These are phyloP conservation scores for Narthecium ossifragum DNA, from an alignment of 106 monocot species.

Conservation along the genomic window DNA sequence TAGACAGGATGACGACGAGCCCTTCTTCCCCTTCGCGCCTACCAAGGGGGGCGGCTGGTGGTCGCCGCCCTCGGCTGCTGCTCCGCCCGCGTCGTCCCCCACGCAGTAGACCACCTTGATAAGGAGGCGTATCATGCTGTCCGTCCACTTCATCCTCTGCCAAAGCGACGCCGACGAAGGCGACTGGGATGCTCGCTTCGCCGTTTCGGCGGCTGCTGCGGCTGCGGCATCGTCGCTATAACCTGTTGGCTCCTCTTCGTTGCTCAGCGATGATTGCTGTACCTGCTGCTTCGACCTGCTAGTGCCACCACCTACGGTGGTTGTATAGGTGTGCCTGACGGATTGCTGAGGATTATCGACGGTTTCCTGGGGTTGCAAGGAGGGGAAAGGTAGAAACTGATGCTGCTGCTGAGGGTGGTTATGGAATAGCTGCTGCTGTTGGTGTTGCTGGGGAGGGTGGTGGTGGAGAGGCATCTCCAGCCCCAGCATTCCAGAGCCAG, in stretches of 20 bases:
- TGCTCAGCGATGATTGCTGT: slow-evolving; percentile 18
- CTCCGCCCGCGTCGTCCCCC: slow-evolving; percentile 65
- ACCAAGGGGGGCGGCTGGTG: not conserved
- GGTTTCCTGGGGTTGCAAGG: not conserved
- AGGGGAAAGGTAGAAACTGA: slow-evolving; percentile 12
- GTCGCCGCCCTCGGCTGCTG: slow-evolving; percentile 4
- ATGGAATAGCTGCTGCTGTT: slow-evolving; percentile 33
- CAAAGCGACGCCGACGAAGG: slow-evolving; percentile 39
- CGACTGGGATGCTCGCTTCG: not conserved
- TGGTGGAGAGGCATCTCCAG: slow-evolving; percentile 35
- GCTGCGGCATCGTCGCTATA: slow-evolving; percentile 11
- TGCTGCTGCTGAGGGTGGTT: slow-evolving; percentile 15
- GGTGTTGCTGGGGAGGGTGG: slow-evolving; percentile 16
- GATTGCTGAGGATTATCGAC: not conserved
- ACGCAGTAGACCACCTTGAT: slow-evolving; percentile 70
- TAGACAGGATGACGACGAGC: too few relatives aligned
- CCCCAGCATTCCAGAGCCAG: slow-evolving; percentile 15
- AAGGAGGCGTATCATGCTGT: slow-evolving; percentile 76
- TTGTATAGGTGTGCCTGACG: not conserved
- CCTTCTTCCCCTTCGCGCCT: not conserved
- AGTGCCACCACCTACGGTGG: not conserved
- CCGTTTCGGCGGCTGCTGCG: not conserved
- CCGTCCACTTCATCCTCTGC: slow-evolving; percentile 98
- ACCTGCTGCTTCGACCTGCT: slow-evolving; percentile 20
- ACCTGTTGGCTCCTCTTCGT: slow-evolving; percentile 16